Base-by-base conservation (phyloP, 139 green algal species). In the Micractinium conductrix region DNA sequence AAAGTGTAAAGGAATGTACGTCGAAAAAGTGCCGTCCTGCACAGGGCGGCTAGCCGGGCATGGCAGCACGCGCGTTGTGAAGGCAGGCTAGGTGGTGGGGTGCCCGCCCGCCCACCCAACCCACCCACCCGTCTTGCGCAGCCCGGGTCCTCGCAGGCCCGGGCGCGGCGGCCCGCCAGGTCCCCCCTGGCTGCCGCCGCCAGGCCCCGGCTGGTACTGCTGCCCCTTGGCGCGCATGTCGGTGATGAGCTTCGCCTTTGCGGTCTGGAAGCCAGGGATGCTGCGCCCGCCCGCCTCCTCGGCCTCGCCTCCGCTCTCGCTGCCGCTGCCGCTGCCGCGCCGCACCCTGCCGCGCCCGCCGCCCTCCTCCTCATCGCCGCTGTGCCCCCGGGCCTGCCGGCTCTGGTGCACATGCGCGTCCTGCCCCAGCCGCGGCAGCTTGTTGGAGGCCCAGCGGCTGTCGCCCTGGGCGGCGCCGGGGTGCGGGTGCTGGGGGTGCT, bases 261-360 rank as follows among this genome's bases (percentile, higher is more conserved):
- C 86, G 35, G 81, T 87, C 45, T 87, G 74, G 74, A 90, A 90
- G 22, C 68, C 85, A 4, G 68, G 68, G 65, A 84, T 85, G 50
- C 80, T n/a, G 26, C 30, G 2, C 30, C 65, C 79, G n/a, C 28
- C 65, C 21, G 9, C 24, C 42, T 71, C 80, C 68, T 58, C 45
- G 26, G 38, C 79, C 22, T 19, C 45, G n/a, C 44, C 69, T 26
- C 35, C 44, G 1, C 44, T 35, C 9, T 45, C 50, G 33, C 80
- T 71, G 28, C 72, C 70, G 28, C 69, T 72, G 81, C 71, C 53
- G 55, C 38, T 48, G 4, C 12, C 30, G 0, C 28, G 17, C 28
- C 12, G 1, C 30, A 33, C n/a, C n/a, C 69, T 72, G 81, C 71
- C 53, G 55, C 38, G 37, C 1, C 12, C 30, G 0, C 28, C 7